Percentiles rank a stretch among this genome's conserved stretches.
Conservation (phyloP, 75 land plant species). For the Isoetes taiwanensis region DNA sequence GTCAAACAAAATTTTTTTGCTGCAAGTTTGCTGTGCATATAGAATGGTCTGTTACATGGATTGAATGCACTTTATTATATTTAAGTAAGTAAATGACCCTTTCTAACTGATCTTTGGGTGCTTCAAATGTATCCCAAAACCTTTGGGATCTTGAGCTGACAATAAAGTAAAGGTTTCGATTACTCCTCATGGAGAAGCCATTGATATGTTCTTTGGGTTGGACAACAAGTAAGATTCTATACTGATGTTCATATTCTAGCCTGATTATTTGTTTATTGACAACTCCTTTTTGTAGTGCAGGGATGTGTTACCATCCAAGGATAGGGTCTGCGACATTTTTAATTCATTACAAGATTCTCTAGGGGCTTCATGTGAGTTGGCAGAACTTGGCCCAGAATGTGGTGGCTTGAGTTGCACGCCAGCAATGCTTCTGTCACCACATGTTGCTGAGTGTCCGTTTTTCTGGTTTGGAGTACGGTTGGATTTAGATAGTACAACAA, state of each 20-base stretch:
- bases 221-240: conserved; percentile 89
- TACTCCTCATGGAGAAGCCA: conserved; percentile 61
- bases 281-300: no score
- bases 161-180: conserved; percentile 73
- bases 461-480: no score
- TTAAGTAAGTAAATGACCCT: no score
- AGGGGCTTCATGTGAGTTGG: conserved; percentile 35
- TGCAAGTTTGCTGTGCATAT: no score
- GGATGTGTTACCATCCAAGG: no score
- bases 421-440: conserved; percentile 29
- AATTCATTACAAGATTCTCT: no score
- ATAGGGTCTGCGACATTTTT: no score
- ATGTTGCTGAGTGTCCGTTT: conserved; percentile 35
- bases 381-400: conserved; percentile 32
- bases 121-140: conserved; percentile 45
- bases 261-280: no score
- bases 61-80: no score
- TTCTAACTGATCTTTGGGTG: neutral
- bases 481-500: conserved; percentile 7
- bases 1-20: no score
- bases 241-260: no score
- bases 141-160: conserved; percentile 76
- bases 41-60: no score
- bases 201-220: conserved; percentile 60
- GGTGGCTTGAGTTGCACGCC: conserved; percentile 31